These are phyloP conservation scores for Ophiostoma piceae DNA, from an alignment of 2,329 filamentous ascomycete species.

Conservation along the genomic window DNA sequence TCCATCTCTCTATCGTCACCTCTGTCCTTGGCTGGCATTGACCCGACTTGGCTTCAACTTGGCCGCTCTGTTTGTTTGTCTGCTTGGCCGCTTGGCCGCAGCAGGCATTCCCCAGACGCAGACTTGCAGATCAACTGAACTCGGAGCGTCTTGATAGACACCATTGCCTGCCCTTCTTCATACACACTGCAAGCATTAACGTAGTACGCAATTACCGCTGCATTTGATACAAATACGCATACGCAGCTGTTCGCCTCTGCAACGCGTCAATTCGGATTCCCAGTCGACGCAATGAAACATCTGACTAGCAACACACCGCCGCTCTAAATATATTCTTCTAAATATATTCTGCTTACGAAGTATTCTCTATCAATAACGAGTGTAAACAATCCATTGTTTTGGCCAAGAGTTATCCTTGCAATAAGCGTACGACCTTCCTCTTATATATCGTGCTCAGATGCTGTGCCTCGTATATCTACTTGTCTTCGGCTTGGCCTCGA, in stretches of 20 bases:
- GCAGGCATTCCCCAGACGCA: slow-evolving; percentile 7
- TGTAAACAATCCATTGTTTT: neutral
- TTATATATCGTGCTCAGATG: neutral
- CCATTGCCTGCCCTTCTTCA: neutral
- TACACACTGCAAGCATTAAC: no score
- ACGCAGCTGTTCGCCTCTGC: neutral
- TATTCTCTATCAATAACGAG: neutral
- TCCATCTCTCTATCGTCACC: neutral
- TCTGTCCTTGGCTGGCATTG: neutral
- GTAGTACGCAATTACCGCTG: neutral
- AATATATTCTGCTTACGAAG: neutral
- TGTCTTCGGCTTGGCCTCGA: slow-evolving; percentile 1
- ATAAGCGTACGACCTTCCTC: neutral
- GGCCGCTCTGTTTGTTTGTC: neutral
- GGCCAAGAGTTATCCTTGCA: neutral
- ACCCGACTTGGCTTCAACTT: neutral
- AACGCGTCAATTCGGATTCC: neutral
- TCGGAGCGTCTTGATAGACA: neutral
- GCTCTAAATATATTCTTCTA: neutral
- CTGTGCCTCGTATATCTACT: neutral
- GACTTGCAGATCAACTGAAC: no score
- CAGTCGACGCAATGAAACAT: neutral
- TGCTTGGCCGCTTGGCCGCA: neutral
- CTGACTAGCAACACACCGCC: neutral
- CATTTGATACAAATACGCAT: neutral